Percentiles rank a stretch among this genome's conserved stretches.
These are phyloP conservation scores for Tricharina praecox DNA, from an alignment of 495 filamentous ascomycete genomes.

Conservation along the genomic window DNA sequence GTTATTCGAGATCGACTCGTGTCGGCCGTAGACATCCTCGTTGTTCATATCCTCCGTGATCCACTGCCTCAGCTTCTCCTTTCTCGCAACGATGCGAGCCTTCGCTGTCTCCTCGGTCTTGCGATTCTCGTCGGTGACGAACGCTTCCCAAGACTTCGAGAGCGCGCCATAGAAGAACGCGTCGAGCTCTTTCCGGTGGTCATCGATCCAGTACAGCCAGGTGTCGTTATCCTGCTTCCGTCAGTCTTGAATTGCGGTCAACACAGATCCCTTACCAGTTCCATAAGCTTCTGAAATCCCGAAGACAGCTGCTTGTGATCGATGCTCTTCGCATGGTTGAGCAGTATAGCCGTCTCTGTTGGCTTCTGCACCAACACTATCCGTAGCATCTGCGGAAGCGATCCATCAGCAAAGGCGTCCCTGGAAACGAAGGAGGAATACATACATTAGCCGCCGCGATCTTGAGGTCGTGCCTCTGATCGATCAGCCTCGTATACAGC, in stretches of 20 bases:
- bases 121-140: constrained; percentile 61
- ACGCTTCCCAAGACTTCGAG: constrained; percentile 68
- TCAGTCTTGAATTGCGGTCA: constrained; percentile 2
- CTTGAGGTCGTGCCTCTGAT: constrained; percentile 45
- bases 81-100: constrained; percentile 50
- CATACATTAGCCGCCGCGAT: constrained; percentile 55
- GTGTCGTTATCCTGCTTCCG: constrained; percentile 48
- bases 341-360: constrained; percentile 53
- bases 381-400: constrained; percentile 39
- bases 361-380: constrained; percentile 88
- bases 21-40: constrained; percentile 55
- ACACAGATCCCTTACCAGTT: constrained; percentile 33
- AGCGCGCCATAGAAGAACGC: constrained; percentile 59
- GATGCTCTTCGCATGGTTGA: constrained; percentile 47
- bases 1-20: constrained; percentile 66
- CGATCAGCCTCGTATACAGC: constrained; percentile 67
- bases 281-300: constrained; percentile 68
- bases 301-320: constrained; percentile 56
- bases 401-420: not conserved
- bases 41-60: constrained; percentile 43
- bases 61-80: constrained; percentile 69
- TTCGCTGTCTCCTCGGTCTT: constrained; percentile 56
- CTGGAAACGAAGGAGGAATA: not conserved
- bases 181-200: constrained; percentile 66
- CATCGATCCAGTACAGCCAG: constrained; percentile 76